Percentiles rank a stretch among this genome's conserved stretches.
Conservation (phyloP, 1,284 basidiomycete species). For the Microbotryum violaceum region DNA sequence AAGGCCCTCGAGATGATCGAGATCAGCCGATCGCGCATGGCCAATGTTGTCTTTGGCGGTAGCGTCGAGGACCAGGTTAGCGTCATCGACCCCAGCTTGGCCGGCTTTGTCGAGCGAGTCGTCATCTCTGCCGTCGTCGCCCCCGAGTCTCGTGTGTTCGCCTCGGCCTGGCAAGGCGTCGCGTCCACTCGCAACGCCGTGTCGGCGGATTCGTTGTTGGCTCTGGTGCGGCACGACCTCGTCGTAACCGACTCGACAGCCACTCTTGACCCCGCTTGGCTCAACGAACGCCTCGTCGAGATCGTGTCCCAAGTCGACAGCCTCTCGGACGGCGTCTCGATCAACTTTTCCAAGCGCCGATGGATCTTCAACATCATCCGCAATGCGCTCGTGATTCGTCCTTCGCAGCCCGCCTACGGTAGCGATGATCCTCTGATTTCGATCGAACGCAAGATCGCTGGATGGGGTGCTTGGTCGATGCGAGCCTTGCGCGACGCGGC, state of each 20-base stretch:
- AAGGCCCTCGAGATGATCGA: constrained; percentile 9
- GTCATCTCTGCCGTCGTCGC: constrained; percentile 5
- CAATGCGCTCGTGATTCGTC: constrained; percentile 5
- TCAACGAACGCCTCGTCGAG: constrained; percentile 12
- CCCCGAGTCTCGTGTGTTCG: constrained; percentile 9
- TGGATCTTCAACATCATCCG: constrained; percentile 12
- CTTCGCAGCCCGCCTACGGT: background rate
- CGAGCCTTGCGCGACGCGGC: constrained; percentile 3
- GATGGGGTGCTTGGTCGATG: constrained; percentile 6
- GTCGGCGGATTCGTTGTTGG: background rate
- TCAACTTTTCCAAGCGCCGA: constrained; percentile 10
- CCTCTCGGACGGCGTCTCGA: constrained; percentile 5
- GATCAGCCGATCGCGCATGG: constrained; percentile 6
- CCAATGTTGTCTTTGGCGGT: constrained; percentile 9
- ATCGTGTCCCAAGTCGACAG: constrained; percentile 4
- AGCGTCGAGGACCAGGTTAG: background rate
- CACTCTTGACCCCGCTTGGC: constrained; percentile 11
- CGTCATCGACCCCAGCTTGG: constrained; percentile 5
- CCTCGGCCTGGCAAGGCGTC: constrained; percentile 4
- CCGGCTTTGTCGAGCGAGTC: constrained; percentile 11
- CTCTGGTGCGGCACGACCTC: background rate
- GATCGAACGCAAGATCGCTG: background rate
- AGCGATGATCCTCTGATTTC: background rate
- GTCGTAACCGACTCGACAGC: constrained; percentile 1
- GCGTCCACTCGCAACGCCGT: background rate